Percentiles rank a stretch among this genome's conserved stretches.
Conservation (phyloP, 176 grass and related monocot species). For the Phyllostachys edulis region DNA sequence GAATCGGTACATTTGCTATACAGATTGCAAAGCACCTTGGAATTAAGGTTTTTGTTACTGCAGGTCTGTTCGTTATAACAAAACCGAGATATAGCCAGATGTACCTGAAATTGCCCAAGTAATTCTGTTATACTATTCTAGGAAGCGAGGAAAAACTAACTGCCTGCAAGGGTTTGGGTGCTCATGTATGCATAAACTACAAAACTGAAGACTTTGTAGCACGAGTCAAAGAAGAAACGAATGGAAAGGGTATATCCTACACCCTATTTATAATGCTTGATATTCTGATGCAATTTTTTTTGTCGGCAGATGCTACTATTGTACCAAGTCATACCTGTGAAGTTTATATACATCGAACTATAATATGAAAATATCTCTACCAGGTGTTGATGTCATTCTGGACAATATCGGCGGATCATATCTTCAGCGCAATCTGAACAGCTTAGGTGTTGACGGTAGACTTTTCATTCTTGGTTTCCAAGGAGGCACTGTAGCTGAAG, state of each 20-base stretch:
- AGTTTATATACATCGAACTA: background rate
- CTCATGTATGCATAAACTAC: slow-evolving; percentile 88
- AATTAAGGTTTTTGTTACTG: slow-evolving; percentile 79
- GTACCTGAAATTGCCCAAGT: background rate
- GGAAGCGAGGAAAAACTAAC: slow-evolving; percentile 76
- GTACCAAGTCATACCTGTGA: background rate
- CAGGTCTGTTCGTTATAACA: slow-evolving; percentile 49
- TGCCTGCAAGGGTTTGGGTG: slow-evolving; percentile 78
- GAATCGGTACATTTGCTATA: slow-evolving; percentile 91
- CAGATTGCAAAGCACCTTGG: slow-evolving; percentile 74
- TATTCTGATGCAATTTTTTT: no score
- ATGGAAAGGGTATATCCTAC: slow-evolving; percentile 56
- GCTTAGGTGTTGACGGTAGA: no score
- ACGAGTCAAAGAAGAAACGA: slow-evolving; percentile 71
- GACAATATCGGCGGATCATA: no score
- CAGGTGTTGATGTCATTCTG: no score
- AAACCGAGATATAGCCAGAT: background rate
- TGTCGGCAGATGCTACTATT: background rate
- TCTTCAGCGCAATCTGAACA: no score
- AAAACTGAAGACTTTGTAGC: slow-evolving; percentile 86
- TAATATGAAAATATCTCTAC: background rate
- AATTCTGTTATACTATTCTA: slow-evolving; percentile 18
- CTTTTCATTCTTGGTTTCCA: no score
- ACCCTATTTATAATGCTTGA: background rate
- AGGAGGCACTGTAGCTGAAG: background rate